A percentile compares a stretch with the other conserved stretches of the same genome.
phyloP scores from a whole-genome alignment of 2,329 filamentous ascomycete genomes.

The Diaporthe vexans region DNA sequence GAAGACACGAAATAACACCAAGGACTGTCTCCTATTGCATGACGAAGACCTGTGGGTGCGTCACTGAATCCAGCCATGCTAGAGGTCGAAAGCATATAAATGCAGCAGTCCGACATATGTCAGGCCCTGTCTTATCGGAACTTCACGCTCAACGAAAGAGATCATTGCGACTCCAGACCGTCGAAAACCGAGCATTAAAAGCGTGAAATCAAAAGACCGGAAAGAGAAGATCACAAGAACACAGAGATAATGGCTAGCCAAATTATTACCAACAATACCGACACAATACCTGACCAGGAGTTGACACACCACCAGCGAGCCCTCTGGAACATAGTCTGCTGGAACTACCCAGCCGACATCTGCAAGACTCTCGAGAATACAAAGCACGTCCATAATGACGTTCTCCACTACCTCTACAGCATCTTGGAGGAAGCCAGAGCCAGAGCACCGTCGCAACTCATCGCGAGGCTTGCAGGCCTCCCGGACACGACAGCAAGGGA shows the following conservation, averaged over 20 bases:
- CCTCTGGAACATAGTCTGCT: constrained; percentile 33
- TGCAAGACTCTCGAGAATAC: constrained; percentile 25
- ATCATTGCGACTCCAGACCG: not conserved
- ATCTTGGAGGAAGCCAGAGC: constrained; percentile 18
- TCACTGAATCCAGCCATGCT: not conserved
- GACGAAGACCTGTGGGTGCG: not conserved
- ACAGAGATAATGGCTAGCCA: not conserved
- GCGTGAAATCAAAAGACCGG: not conserved
- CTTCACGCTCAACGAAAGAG: not conserved
- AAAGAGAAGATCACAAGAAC: not conserved
- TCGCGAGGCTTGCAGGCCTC: constrained; percentile 19
- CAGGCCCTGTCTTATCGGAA: not conserved
- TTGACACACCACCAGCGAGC: constrained; percentile 24
- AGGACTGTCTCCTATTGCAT: not conserved
- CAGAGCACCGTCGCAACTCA: constrained; percentile 12
- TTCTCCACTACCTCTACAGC: constrained; percentile 34
- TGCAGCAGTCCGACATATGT: not conserved
- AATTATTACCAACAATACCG: not conserved
- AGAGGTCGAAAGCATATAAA: not conserved
- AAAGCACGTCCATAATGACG: constrained; percentile 23
- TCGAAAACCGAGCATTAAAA: not conserved
- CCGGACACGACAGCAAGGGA: constrained; percentile 18
- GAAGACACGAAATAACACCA: not conserved
- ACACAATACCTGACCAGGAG: constrained; percentile 15
- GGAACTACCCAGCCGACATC: constrained; percentile 36